Conservation (phyloP, 108 stramenopile species). For the Conticribra weissflogii region DNA sequence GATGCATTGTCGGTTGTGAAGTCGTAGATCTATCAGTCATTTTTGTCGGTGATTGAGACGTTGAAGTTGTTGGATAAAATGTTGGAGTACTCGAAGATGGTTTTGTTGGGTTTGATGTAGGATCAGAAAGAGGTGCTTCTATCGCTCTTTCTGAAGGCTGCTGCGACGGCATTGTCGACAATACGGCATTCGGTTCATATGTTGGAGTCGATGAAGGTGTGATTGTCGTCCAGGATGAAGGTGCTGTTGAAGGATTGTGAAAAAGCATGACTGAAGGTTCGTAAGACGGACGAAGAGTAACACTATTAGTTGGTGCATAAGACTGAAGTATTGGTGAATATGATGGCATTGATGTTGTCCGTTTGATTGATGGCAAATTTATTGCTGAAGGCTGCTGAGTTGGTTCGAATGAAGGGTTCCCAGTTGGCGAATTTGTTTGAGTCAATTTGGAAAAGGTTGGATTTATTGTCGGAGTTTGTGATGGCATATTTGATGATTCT, state of each 20-base stretch:
- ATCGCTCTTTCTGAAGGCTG: not conserved
- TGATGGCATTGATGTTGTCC: not conserved
- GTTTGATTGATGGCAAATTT: not conserved
- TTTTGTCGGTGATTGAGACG: not conserved
- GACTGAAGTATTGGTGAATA: no score
- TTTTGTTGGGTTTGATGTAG: not conserved
- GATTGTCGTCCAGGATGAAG: no score
- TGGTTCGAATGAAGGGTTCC: no score
- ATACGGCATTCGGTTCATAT: not conserved
- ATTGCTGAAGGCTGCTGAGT: no score
- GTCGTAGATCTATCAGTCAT: not conserved
- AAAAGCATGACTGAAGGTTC: no score
- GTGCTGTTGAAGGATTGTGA: constrained; percentile 2
- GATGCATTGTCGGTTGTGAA: constrained; percentile 1
- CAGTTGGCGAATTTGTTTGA: no score
- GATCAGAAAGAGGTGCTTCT: not conserved
- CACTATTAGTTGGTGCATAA: no score
- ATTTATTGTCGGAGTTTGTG: no score
- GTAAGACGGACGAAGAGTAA: no score
- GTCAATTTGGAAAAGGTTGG: no score
- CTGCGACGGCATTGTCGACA: not conserved
- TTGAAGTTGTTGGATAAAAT: not conserved
- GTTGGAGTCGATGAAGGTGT: no score
- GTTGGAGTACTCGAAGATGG: constrained; percentile 1
- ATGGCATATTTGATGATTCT: no score